Percentiles rank a stretch among this genome's conserved stretches.
Evolutionary conservation across 768 basidiomycete genomes (phyloP).

Genomic region (Pleurotus sapidus): DNA sequence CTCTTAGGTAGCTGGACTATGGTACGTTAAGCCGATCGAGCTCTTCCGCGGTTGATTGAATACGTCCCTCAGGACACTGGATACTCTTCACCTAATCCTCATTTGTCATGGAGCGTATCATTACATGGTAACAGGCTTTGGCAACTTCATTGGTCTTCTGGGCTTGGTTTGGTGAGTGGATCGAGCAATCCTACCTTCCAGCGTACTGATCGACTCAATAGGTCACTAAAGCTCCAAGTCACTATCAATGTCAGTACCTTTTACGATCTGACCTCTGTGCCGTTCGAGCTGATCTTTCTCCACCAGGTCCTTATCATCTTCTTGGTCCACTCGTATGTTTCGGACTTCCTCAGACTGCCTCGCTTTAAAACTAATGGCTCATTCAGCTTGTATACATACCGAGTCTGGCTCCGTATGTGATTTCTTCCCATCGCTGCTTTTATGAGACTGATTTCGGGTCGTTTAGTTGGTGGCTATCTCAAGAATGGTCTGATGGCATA

Average conservation of each 20-base stretch:
- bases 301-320: conserved; percentile 38
- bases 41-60: neutral
- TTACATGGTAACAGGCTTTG: conserved; percentile 34
- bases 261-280: neutral
- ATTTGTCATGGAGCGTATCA: conserved; percentile 32
- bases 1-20: conserved; percentile 29
- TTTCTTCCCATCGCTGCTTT: neutral
- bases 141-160: conserved; percentile 20
- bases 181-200: neutral
- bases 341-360: neutral
- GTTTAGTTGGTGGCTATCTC: conserved; percentile 33
- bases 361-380: neutral
- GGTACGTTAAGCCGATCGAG: conserved; percentile 21
- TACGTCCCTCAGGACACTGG: conserved; percentile 24
- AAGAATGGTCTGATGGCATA: conserved; percentile 30
- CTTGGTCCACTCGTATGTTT: conserved; percentile 39
- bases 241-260: conserved; percentile 33
- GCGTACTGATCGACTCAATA: neutral
- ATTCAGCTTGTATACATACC: conserved; percentile 35
- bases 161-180: conserved; percentile 27
- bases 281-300: neutral
- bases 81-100: conserved; percentile 30
- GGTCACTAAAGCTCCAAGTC: conserved; percentile 33
- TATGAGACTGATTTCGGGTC: neutral
- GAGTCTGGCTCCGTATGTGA: conserved; percentile 45